phyloP scores from a whole-genome alignment of 257 asterid genomes.

The Solanum rostratum region DNA sequence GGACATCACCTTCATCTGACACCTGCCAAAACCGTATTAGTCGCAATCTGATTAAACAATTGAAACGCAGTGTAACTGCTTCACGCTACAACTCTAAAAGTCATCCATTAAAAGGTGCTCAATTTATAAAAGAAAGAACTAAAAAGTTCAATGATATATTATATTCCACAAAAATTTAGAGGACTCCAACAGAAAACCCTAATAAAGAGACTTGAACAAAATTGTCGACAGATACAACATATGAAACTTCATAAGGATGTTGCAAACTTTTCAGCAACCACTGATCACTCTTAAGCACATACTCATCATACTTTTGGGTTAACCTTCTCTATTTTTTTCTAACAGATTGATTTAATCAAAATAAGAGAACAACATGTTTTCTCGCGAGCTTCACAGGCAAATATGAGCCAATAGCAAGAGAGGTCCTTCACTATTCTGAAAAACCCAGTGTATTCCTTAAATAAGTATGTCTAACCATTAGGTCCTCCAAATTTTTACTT shows the following conservation, averaged over 20 bases:
- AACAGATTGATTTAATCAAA: background rate
- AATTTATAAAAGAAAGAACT: background rate
- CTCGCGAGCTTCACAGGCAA: background rate
- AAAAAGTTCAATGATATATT: background rate
- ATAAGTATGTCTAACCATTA: background rate
- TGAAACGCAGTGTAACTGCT: background rate
- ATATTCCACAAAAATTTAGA: background rate
- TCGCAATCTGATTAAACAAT: background rate
- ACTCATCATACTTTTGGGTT: background rate
- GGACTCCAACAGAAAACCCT: background rate
- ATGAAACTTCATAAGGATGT: background rate
- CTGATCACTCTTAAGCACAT: background rate
- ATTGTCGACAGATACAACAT: background rate
- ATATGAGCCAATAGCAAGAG: background rate
- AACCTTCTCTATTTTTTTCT: background rate
- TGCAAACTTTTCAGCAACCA: background rate
- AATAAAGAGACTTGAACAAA: background rate
- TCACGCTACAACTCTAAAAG: background rate
- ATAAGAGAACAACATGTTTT: background rate
- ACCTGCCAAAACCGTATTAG: slow-evolving; percentile 43
- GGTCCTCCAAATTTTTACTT: background rate
- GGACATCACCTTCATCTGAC: slow-evolving; percentile 91
- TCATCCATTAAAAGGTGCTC: background rate
- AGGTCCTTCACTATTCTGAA: background rate
- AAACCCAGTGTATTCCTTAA: background rate